These are phyloP conservation scores for Thuja plicata DNA, from an alignment of 83 land plant species.

Conservation along the genomic window DNA sequence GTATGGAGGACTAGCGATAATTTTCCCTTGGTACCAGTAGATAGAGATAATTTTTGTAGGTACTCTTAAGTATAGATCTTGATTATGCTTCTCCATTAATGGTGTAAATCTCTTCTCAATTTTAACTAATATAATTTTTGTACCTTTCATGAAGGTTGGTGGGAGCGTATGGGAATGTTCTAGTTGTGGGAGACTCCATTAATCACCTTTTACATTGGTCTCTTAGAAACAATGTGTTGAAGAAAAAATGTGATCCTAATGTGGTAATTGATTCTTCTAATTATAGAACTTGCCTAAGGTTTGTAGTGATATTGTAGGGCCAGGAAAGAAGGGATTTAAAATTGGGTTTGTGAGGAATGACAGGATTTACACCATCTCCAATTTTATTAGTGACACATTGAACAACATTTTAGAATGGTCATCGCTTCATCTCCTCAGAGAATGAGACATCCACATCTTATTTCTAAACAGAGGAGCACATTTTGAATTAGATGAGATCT, in stretches of 20 bases:
- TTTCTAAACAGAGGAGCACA: slow-evolving; percentile 27
- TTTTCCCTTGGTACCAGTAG: not conserved
- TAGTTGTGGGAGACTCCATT: no score
- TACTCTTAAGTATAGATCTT: no score
- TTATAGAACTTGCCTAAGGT: not conserved
- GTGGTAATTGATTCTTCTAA: no score
- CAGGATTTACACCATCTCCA: slow-evolving; percentile 6
- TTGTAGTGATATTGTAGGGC: slow-evolving; percentile 12
- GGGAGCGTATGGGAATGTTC: no score
- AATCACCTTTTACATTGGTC: slow-evolving; percentile 16
- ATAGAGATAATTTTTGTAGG: slow-evolving; percentile 16
- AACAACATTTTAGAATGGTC: slow-evolving; percentile 22
- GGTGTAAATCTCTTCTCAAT: no score
- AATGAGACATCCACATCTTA: slow-evolving; percentile 16
- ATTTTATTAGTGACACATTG: not conserved
- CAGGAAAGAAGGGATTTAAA: slow-evolving; percentile 13
- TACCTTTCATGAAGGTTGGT: no score
- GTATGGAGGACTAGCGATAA: not conserved
- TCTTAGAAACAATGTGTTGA: slow-evolving; percentile 16
- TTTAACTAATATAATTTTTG: no score
- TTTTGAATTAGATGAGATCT: slow-evolving; percentile 22
- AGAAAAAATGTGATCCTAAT: not conserved
- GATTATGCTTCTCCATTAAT: no score
- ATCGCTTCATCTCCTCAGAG: slow-evolving; percentile 13
- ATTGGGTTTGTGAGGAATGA: slow-evolving; percentile 25